These are phyloP conservation scores for Leccinellum rugosiceps DNA, from an alignment of 768 basidiomycete species.

Conservation along the genomic window DNA sequence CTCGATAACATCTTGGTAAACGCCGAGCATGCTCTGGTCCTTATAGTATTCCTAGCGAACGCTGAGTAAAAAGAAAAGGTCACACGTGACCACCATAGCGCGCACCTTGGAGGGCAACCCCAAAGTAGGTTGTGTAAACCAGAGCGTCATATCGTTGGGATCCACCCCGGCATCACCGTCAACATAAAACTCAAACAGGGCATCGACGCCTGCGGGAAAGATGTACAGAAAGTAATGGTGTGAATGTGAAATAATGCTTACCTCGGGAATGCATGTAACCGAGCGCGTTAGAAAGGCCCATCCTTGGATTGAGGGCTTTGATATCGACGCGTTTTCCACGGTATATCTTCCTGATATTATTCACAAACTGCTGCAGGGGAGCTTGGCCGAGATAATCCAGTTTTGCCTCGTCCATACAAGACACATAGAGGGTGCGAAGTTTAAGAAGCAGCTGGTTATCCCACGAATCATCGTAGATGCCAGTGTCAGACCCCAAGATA, in stretches of 20 bases:
- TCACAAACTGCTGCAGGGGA: constrained; percentile 68
- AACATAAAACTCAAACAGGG: constrained; percentile 75
- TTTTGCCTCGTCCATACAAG: constrained; percentile 78
- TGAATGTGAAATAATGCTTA: constrained; percentile 29
- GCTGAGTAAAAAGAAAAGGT: background rate
- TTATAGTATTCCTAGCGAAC: constrained; percentile 78
- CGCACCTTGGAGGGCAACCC: constrained; percentile 84
- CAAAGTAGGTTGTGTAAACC: constrained; percentile 78
- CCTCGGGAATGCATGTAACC: constrained; percentile 87
- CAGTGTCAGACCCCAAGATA: constrained; percentile 53
- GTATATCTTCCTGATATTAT: constrained; percentile 58
- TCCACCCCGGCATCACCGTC: constrained; percentile 88
- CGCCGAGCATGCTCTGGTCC: constrained; percentile 63
- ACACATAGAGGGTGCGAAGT: constrained; percentile 68
- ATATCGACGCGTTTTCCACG: constrained; percentile 48
- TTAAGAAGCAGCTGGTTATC: constrained; percentile 60
- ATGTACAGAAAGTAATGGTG: background rate
- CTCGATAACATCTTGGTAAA: constrained; percentile 69
- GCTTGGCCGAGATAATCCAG: constrained; percentile 69
- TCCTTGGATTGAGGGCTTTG: constrained; percentile 32
- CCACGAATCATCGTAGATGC: constrained; percentile 39
- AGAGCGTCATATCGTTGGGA: constrained; percentile 80
- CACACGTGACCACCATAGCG: background rate
- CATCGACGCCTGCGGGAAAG: constrained; percentile 57
- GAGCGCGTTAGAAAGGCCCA: constrained; percentile 76